phyloP scores from a whole-genome alignment of 2,329 filamentous ascomycete species.

The Bipolaris sorokiniana region DNA sequence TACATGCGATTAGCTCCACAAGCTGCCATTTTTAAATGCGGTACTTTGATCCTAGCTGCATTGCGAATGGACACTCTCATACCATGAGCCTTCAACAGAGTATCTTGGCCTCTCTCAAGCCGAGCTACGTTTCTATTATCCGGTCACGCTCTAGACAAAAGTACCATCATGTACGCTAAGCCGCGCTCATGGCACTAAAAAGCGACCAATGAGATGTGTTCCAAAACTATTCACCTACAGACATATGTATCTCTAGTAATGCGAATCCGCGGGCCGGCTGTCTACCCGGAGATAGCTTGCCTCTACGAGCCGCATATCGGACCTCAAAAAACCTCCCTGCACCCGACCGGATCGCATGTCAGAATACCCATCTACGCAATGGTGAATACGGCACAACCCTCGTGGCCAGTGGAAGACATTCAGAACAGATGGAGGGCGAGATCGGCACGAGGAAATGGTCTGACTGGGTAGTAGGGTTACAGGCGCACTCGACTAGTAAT shows the following conservation, averaged over 20 bases:
- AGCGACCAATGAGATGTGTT: background rate
- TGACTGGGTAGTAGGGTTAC: conserved; percentile 20
- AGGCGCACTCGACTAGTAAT: conserved; percentile 27
- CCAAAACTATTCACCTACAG: background rate
- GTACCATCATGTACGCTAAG: too few species aligned
- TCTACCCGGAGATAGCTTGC: conserved; percentile 3
- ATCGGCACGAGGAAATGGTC: conserved; percentile 16
- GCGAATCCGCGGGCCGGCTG: conserved; percentile 3
- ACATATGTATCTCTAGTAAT: background rate
- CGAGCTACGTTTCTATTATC: too few species aligned
- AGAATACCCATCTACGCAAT: background rate
- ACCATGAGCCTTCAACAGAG: conserved; percentile 3
- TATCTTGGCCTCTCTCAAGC: too few species aligned
- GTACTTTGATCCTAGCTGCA: background rate
- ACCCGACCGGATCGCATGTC: conserved; percentile 2
- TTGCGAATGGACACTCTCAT: conserved; percentile 1
- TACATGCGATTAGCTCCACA: conserved; percentile 3
- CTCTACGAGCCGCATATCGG: background rate
- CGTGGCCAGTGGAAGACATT: background rate
- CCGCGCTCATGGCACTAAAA: background rate
- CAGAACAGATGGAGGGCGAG: conserved; percentile 1
- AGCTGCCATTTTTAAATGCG: background rate
- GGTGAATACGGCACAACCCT: background rate
- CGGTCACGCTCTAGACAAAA: too few species aligned
- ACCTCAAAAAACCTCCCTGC: conserved; percentile 8